Conservation (phyloP, 106 monocot species). For the Narthecium ossifragum region DNA sequence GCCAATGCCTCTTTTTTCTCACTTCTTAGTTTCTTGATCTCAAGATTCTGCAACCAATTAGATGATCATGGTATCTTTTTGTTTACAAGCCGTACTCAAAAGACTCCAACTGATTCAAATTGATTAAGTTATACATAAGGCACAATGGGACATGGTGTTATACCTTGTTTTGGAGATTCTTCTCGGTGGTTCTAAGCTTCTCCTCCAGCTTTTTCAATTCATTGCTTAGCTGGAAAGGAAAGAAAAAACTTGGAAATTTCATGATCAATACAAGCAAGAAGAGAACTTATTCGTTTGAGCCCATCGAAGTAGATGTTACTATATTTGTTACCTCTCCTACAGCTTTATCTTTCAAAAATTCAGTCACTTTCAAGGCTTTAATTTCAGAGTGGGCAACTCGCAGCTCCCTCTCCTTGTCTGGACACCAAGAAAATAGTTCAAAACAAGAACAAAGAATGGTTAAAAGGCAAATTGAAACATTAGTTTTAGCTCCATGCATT, state of each 20-base stretch:
- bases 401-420: conserved; percentile 45
- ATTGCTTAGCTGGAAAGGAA: conserved; percentile 28
- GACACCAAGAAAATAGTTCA: not conserved
- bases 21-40: conserved; percentile 32
- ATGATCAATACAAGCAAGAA: not conserved
- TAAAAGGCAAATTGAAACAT: not conserved
- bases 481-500: no score
- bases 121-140: not conserved
- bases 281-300: not conserved
- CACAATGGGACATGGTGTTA: not conserved
- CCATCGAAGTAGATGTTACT: no score
- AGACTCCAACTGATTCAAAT: no score
- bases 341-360: conserved; percentile 41
- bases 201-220: conserved; percentile 31
- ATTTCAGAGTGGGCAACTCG: conserved; percentile 27
- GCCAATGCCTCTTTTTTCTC: conserved; percentile 65
- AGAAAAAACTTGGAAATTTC: no score
- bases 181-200: conserved; percentile 26
- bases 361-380: conserved; percentile 30
- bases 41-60: conserved; percentile 52
- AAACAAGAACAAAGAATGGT: not conserved
- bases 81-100: no score
- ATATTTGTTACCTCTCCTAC: conserved; percentile 28
- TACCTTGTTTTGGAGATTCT: conserved; percentile 34
- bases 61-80: no score